phyloP scores from a whole-genome alignment of 495 filamentous ascomycete species.

The Daldinia concentrica region DNA sequence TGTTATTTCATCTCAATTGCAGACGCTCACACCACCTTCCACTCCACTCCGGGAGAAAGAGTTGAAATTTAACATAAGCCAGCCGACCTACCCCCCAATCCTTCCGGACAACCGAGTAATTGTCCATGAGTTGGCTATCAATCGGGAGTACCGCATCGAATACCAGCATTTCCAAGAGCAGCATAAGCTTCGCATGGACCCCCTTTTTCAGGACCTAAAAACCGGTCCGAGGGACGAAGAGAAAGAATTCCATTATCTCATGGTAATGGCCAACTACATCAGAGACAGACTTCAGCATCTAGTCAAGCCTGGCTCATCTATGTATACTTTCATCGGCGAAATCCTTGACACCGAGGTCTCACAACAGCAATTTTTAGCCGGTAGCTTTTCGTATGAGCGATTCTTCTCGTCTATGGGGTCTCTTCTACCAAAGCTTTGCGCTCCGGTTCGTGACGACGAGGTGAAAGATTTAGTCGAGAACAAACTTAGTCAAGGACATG shows the following conservation, averaged over 20 bases:
- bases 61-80: slow-evolving; percentile 53
- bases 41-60: slow-evolving; percentile 51
- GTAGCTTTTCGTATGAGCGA: slow-evolving; percentile 89
- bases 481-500: slow-evolving; percentile 72
- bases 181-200: slow-evolving; percentile 61
- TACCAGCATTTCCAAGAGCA: slow-evolving; percentile 61
- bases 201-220: slow-evolving; percentile 82
- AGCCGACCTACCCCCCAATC: slow-evolving; percentile 55
- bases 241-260: slow-evolving; percentile 66
- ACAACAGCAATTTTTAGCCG: slow-evolving; percentile 75
- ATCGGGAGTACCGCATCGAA: slow-evolving; percentile 76
- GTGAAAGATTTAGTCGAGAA: slow-evolving; percentile 81
- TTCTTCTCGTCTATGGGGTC: slow-evolving; percentile 92
- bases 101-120: slow-evolving; percentile 86
- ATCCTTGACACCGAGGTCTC: slow-evolving; percentile 83
- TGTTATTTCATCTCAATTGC: slow-evolving; percentile 46
- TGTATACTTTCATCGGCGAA: slow-evolving; percentile 85
- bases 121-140: slow-evolving; percentile 91
- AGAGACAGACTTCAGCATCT: slow-evolving; percentile 83
- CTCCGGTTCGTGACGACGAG: slow-evolving; percentile 85
- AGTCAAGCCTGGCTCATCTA: slow-evolving; percentile 78
- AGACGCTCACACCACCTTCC: slow-evolving; percentile 56
- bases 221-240: slow-evolving; percentile 74
- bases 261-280: slow-evolving; percentile 88
- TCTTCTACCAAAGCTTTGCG: slow-evolving; percentile 92